Evolutionary conservation across 352 stramenopile genomes (phyloP).

Genomic region (Globisporangium solare): DNA sequence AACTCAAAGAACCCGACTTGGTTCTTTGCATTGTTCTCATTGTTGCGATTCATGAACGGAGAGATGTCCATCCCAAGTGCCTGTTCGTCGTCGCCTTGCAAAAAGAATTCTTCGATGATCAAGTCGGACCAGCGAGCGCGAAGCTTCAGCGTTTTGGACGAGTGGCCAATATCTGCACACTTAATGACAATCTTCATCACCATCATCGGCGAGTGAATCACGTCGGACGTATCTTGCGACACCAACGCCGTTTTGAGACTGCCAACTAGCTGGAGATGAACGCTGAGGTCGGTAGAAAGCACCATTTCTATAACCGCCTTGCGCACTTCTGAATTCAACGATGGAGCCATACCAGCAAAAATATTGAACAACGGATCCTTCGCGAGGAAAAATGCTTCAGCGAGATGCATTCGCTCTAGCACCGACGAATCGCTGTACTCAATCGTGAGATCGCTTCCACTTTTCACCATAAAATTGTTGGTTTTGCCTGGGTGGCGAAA

Average conservation of each 20-base stretch:
- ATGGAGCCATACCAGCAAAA: constrained; percentile 54
- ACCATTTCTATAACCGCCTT: constrained; percentile 87
- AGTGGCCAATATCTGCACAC: constrained; percentile 91
- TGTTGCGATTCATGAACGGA: constrained; percentile 91
- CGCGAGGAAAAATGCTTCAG: constrained; percentile 73
- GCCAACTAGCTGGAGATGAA: constrained; percentile 77
- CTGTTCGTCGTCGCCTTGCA: constrained; percentile 93
- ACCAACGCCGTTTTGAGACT: constrained; percentile 79
- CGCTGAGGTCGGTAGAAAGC: constrained; percentile 74
- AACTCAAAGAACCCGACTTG: constrained; percentile 86
- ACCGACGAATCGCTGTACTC: constrained; percentile 82
- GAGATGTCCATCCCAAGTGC: constrained; percentile 83
- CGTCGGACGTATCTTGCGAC: constrained; percentile 64
- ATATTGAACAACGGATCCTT: constrained; percentile 72
- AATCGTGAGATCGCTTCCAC: constrained; percentile 63
- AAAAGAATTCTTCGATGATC: constrained; percentile 94
- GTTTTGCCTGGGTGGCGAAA: constrained; percentile 81
- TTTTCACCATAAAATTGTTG: constrained; percentile 86
- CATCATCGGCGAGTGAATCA: constrained; percentile 76
- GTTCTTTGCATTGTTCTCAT: constrained; percentile 82
- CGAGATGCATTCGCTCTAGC: constrained; percentile 82
- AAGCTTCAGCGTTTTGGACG: constrained; percentile 77
- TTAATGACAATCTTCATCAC: constrained; percentile 88
- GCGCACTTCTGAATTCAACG: constrained; percentile 60
- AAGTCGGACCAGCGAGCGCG: constrained; percentile 88